phyloP scores from a whole-genome alignment of 129 eudicot genomes.

The Pulicaria dysenterica region DNA sequence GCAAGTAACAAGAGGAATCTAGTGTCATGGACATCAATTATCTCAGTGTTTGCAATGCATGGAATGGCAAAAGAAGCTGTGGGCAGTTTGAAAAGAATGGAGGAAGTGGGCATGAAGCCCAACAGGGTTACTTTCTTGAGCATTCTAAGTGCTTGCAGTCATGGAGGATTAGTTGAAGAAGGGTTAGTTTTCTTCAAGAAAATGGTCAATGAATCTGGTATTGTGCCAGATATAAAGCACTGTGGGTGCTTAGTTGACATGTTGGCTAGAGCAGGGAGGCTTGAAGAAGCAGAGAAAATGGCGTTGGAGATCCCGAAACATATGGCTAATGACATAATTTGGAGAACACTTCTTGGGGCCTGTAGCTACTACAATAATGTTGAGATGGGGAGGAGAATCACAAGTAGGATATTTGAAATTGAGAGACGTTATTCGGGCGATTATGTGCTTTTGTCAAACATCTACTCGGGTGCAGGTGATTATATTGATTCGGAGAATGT shows the following conservation, averaged over 20 bases:
- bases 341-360: slow-evolving; percentile 82
- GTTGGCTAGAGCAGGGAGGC: slow-evolving; percentile 62
- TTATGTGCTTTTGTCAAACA: slow-evolving; percentile 72
- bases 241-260: slow-evolving; percentile 62
- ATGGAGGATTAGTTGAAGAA: slow-evolving; percentile 61
- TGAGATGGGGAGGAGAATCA: slow-evolving; percentile 64
- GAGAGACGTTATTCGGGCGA: slow-evolving; percentile 70
- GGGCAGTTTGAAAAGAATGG: slow-evolving; percentile 47
- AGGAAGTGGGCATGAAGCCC: slow-evolving; percentile 47
- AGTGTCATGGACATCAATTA: slow-evolving; percentile 59
- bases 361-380: slow-evolving; percentile 65
- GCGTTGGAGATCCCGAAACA: slow-evolving; percentile 50
- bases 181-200: slow-evolving; percentile 50
- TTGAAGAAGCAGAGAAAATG: slow-evolving; percentile 56
- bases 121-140: slow-evolving; percentile 61
- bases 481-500: slow-evolving; percentile 54
- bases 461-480: slow-evolving; percentile 56
- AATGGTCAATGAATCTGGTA: slow-evolving; percentile 44
- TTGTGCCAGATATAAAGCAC: slow-evolving; percentile 53
- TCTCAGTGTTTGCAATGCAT: slow-evolving; percentile 53
- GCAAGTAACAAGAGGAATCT: slow-evolving; percentile 36
- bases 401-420: slow-evolving; percentile 56
- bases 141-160: slow-evolving; percentile 62
- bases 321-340: slow-evolving; percentile 50
- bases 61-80: slow-evolving; percentile 57